Base-by-base conservation (phyloP, 106 monocot genomes). In the Iris macrosiphon region DNA sequence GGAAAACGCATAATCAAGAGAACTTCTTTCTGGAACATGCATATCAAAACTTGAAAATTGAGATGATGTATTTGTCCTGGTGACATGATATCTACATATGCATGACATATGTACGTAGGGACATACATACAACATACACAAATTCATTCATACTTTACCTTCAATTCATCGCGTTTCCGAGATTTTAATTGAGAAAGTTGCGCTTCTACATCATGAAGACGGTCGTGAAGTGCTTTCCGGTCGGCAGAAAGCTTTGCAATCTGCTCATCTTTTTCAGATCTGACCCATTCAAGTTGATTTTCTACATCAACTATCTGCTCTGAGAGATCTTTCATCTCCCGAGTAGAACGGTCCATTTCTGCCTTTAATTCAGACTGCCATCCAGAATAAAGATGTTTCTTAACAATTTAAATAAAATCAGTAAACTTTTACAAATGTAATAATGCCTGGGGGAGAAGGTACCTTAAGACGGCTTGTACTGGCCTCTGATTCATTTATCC, bases 191-290 rank as follows among this genome's bases (percentile, higher is more conserved):
- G 89, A 26, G 64, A 60, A 63, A 96, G 67, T 61, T 96, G 95
- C 34, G 79, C 58, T 68, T 89, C 95, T 59, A 79, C 82, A 33
- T 96, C 89, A 79, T 79, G 85, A 65, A 96, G 76, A 27, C 75
- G 85, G 34, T 83, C 95, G 52, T 96, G 95, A 64, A 96, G 89
- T 62, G 58, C 60, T 61, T 65, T 82, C 49, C 71, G 72, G 3
- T 96, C 89, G 57, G 74, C 62, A 73, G 76, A 71, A 27, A 96
- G 64, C 71, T 80, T 96, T 64, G 51, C 38, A 25, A 82, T 70
- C 71, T 86, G 78, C 63, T 96, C 95, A 26, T 89, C 89, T 40
- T 85, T 96, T 80, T 96, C 95, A 29, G 89, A 76, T 42, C 77
- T 71, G 22, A 79, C 62, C 95, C 95, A 96, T 49, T 96, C 95